These are phyloP conservation scores for Endocarpon pusillum DNA, from an alignment of 495 filamentous ascomycete genomes.

Conservation along the genomic window DNA sequence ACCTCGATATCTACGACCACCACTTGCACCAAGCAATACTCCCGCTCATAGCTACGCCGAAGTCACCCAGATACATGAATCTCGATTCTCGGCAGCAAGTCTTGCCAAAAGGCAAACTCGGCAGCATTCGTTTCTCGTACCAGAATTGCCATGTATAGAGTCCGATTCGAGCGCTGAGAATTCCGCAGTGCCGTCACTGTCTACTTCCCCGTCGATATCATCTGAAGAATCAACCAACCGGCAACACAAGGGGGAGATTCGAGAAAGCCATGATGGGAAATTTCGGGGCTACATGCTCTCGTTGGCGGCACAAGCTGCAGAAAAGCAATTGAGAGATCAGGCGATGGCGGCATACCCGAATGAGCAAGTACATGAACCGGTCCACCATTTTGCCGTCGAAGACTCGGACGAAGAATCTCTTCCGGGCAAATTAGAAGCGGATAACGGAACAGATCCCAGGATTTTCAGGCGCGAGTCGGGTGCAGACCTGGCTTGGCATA, in stretches of 20 bases:
- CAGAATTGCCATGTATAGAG: constrained; percentile 31
- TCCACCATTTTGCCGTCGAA: constrained; percentile 42
- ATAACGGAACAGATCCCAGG: constrained; percentile 15
- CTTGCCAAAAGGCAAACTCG: constrained; percentile 26
- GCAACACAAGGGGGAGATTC: too few species aligned
- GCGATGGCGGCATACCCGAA: constrained; percentile 55
- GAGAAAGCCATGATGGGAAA: constrained; percentile 49
- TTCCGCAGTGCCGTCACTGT: constrained; percentile 28
- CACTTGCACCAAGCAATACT: constrained; percentile 13
- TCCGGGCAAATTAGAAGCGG: constrained; percentile 22
- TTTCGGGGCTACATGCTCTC: constrained; percentile 60
- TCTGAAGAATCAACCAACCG: constrained; percentile 20
- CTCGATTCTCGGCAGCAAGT: constrained; percentile 29
- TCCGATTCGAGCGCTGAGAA: constrained; percentile 38
- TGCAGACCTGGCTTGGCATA: constrained; percentile 31
- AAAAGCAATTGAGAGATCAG: constrained; percentile 54
- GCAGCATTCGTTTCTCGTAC: constrained; percentile 38
- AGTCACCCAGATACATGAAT: constrained; percentile 17
- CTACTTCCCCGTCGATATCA: constrained; percentile 27
- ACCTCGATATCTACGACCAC: constrained; percentile 2
- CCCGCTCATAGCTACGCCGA: constrained; percentile 10
- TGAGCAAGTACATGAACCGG: constrained; percentile 40
- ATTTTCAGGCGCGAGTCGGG: constrained; percentile 27
- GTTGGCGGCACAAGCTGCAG: constrained; percentile 56
- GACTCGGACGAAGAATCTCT: constrained; percentile 24